A percentile compares a stretch with the other conserved stretches of the same genome.
phyloP scores from a whole-genome alignment of 345 rosid species.

The Lepidium sativum region DNA sequence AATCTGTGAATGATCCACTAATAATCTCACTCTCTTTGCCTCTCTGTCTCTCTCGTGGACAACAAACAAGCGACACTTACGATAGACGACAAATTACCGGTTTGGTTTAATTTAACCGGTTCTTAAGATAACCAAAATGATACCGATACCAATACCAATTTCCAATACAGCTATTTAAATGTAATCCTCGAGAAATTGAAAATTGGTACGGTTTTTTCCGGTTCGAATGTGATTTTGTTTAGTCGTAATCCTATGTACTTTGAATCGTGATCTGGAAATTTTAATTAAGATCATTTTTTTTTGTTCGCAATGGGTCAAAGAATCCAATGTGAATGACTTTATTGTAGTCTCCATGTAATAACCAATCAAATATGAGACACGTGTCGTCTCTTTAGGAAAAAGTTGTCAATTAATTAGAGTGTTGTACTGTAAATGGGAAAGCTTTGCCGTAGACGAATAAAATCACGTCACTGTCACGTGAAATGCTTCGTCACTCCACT shows the following conservation, averaged over 20 bases:
- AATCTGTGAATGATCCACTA: background rate
- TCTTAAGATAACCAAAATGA: background rate
- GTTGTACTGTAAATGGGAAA: background rate
- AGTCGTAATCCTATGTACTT: background rate
- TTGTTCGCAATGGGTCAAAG: background rate
- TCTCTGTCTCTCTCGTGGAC: background rate
- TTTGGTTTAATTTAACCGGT: conserved; percentile 14
- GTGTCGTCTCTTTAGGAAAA: background rate
- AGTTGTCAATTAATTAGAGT: background rate
- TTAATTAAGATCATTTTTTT: background rate
- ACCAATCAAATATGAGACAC: background rate
- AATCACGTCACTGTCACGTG: conserved; percentile 18
- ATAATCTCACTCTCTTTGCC: background rate
- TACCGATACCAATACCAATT: background rate
- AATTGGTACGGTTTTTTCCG: background rate
- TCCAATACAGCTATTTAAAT: background rate
- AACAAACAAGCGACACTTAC: background rate
- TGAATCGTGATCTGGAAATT: background rate
- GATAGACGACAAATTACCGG: background rate
- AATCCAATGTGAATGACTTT: conserved; percentile 5
- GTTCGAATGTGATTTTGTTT: background rate
- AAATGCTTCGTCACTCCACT: background rate
- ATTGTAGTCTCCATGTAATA: background rate
- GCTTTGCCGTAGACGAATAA: conserved; percentile 8
- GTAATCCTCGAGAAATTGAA: background rate